Base-by-base conservation (phyloP, 2,329 filamentous ascomycete genomes). In the Intubia oerlemansii region DNA sequence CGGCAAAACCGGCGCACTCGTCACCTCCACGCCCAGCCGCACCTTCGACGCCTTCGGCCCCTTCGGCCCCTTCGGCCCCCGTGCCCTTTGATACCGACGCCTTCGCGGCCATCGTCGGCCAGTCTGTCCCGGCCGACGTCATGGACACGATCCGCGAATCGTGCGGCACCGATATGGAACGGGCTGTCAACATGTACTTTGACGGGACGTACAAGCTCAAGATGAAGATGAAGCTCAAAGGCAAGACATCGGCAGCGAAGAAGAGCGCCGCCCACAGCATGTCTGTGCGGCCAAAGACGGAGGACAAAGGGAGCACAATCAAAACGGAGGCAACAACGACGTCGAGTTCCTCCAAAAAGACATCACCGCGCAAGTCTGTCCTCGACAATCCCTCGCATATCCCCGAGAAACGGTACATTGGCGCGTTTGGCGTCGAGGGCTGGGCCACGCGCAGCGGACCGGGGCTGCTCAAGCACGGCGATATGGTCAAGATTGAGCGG, bases 391-490 rank as follows among this genome's bases (percentile, higher is more conserved):
- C 30, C 12, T 7, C 18, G 15, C 41, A 35, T 5, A 50, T 54
- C 31, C 53, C 57, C 0, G 42, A 46, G 3, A n/a, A n/a, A n/a
- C 53, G 88, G 42, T 98, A 95, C 42, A 66, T 95, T 35, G 88
- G 88, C 12, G 80, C 82, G 0, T 88, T 95, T 49, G 88, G 88
- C 7, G 82, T 79, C 5, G 80, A 76, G 30, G 88, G 74, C 5
- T 98, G 88, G 88, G 73, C 80, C 5, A 95, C 85, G 4, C 69
- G 73, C 41, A 93, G 81, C 46, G 85, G 85, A 1, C 54, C 53
- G 4, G 67, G 66, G 21, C 46, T 93, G 5, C 45, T 98, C 16
- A 76, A 70, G 38, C 77, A 91, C 42, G 81, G 78, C 11, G 85
- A 95, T 38, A 41, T 53, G n/a, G 69, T 98, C 33, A 71, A 62